A percentile compares a stretch with the other conserved stretches of the same genome.
These are phyloP conservation scores for carrot (Daucus carota) DNA, from an alignment of 129 eudicot species.

Conservation along the genomic window DH1_v3.0 NC_030388.2:8043501-8044000, in stretches of 20 bases:
- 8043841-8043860: slow-evolving; percentile 92
- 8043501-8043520: not conserved
- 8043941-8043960: slow-evolving; percentile 76
- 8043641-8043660: not conserved
- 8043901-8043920: slow-evolving; percentile 54
- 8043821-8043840: slow-evolving; percentile 91
- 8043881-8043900: slow-evolving; percentile 72
- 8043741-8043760: not conserved
- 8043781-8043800: slow-evolving; percentile 82
- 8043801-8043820: slow-evolving; percentile 83
- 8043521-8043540: not conserved
- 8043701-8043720: not conserved
- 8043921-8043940: slow-evolving; percentile 80
- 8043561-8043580: not conserved
- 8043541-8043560: not conserved
- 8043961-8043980: slow-evolving; percentile 86
- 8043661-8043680: too few relatives aligned
- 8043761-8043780: slow-evolving; percentile 54
- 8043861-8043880: slow-evolving; percentile 94
- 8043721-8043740: not conserved
- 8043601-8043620: not conserved
- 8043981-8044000: slow-evolving; percentile 58
- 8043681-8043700: too few relatives aligned
- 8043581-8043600: not conserved
- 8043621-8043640: not conserved